A percentile compares a stretch with the other conserved stretches of the same genome.
Conservation (phyloP, 352 stramenopile species). For the Pythium sp. region DNA sequence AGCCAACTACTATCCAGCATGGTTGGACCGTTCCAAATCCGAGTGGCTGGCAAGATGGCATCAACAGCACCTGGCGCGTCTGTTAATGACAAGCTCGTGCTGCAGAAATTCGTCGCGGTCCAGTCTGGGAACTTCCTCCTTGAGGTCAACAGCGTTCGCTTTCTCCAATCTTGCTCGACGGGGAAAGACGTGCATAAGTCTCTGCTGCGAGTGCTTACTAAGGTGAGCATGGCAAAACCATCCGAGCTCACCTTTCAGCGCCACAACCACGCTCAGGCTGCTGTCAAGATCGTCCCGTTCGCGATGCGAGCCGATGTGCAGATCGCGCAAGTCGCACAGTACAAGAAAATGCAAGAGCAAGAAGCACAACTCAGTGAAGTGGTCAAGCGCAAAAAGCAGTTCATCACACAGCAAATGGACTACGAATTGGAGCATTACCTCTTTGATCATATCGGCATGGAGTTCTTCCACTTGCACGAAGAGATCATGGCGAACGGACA, state of each 20-base stretch:
- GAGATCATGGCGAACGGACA: conserved; percentile 45
- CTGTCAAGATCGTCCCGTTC: conserved; percentile 60
- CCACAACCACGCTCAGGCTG: conserved; percentile 48
- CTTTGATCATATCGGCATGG: conserved; percentile 33
- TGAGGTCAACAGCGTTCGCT: conserved; percentile 47
- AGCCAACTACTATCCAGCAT: conserved; percentile 18
- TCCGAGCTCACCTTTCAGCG: conserved; percentile 52
- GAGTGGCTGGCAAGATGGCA: conserved; percentile 29
- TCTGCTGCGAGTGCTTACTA: conserved; percentile 27
- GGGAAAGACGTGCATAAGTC: conserved; percentile 29
- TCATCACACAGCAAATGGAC: conserved; percentile 59
- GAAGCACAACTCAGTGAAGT: conserved; percentile 27
- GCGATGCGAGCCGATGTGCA: conserved; percentile 53
- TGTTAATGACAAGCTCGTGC: conserved; percentile 22
- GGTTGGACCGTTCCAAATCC: conserved; percentile 28
- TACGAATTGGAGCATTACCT: conserved; percentile 55
- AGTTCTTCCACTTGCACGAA: conserved; percentile 43
- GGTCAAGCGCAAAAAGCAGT: conserved; percentile 55
- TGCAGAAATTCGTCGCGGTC: conserved; percentile 37
- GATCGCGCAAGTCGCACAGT: conserved; percentile 41
- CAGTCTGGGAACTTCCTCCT: conserved; percentile 42
- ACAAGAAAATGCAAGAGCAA: conserved; percentile 33
- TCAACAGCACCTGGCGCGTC: neutral
- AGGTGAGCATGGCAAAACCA: conserved; percentile 36
- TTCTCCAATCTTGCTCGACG: conserved; percentile 25